A percentile compares a stretch with the other conserved stretches of the same genome.
phyloP scores from a whole-genome alignment of 208 protist species.

The Trypanosoma rangeli region DNA sequence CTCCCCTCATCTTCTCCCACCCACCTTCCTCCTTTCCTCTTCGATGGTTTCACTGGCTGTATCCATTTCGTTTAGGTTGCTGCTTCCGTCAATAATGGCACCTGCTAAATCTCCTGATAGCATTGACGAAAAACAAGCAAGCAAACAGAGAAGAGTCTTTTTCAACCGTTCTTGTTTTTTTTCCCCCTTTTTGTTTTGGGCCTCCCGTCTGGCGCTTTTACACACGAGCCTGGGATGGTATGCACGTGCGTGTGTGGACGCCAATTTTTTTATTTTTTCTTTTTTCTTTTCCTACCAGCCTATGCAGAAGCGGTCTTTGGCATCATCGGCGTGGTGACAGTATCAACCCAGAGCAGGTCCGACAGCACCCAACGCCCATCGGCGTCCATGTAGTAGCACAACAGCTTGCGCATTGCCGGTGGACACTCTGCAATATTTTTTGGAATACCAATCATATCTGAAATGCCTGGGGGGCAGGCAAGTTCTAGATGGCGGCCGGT shows the following conservation, averaged over 20 bases:
- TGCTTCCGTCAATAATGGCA: not conserved
- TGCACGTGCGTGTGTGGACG: too few relatives aligned
- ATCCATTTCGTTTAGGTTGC: not conserved
- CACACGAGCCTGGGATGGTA: not conserved
- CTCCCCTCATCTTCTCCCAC: not conserved
- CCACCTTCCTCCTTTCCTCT: not conserved
- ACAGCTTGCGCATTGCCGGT: conserved; percentile 63
- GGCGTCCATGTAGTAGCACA: conserved; percentile 75
- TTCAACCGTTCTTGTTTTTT: conserved; percentile 1
- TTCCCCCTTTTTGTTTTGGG: not conserved
- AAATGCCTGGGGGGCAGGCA: conserved; percentile 44
- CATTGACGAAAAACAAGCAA: not conserved
- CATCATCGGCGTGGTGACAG: conserved; percentile 13
- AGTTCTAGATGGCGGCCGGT: conserved; percentile 63
- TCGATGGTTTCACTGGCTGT: not conserved
- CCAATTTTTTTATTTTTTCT: not conserved
- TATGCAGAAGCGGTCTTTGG: not conserved
- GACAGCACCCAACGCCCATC: conserved; percentile 64
- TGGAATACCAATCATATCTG: conserved; percentile 51
- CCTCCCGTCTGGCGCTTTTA: not conserved
- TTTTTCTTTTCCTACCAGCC: not conserved
- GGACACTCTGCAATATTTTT: conserved; percentile 52
- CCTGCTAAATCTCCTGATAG: not conserved
- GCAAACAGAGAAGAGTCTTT: conserved; percentile 1
- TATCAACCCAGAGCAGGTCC: conserved; percentile 40